Evolutionary conservation across 73 alveolate genomes (phyloP).

Genomic region (Urostyla sp.): DNA sequence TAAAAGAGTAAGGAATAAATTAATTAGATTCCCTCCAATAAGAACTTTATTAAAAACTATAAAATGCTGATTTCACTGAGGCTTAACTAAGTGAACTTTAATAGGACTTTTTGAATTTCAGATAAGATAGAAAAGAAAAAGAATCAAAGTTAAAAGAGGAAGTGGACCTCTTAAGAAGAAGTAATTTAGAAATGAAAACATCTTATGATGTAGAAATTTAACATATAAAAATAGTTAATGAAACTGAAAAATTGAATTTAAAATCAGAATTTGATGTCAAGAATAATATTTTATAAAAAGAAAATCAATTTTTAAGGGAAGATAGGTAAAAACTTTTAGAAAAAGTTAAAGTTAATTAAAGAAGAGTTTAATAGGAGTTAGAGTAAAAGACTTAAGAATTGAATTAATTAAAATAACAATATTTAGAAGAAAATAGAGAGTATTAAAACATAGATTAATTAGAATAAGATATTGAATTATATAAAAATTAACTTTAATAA

Average conservation of each 20-base stretch:
- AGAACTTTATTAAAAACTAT: background rate
- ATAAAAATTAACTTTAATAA: background rate
- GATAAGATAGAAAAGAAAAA: conserved; percentile 8
- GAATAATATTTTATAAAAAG: background rate
- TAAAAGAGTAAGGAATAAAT: conserved; percentile 4
- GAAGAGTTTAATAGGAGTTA: background rate
- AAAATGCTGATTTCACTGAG: background rate
- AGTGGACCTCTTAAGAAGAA: background rate
- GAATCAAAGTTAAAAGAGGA: conserved; percentile 24
- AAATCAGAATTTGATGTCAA: conserved; percentile 39
- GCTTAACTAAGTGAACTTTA: background rate
- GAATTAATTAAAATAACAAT: background rate
- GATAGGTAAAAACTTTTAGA: conserved; percentile 4
- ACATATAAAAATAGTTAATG: conserved; percentile 29
- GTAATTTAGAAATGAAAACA: too few species aligned
- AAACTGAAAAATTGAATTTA: conserved; percentile 32
- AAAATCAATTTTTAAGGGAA: background rate
- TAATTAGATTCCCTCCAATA: conserved; percentile 24
- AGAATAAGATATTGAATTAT: background rate
- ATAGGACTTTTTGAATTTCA: conserved; percentile 4
- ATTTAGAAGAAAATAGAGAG: conserved; percentile 10
- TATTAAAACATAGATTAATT: background rate
- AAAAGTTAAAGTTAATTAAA: conserved; percentile 8
- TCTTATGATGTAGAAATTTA: conserved; percentile 21
- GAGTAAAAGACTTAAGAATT: background rate